Percentiles rank a stretch among this genome's conserved stretches.
Evolutionary conservation across 345 rosid genomes (phyloP).

Genomic region (Syzygium oleosum): DNA sequence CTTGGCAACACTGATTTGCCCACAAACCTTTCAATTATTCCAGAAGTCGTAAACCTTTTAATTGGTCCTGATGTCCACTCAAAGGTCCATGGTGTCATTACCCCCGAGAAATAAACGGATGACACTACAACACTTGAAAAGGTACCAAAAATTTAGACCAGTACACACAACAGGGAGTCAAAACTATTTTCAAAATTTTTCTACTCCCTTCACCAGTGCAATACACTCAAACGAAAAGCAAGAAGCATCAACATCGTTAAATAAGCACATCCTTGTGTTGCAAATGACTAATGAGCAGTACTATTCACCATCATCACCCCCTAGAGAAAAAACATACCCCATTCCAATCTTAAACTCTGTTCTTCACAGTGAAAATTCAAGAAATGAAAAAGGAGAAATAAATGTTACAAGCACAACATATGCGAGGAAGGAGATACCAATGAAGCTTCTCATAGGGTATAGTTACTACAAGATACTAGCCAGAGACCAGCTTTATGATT

Average conservation of each 20-base stretch:
- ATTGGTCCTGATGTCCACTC: neutral
- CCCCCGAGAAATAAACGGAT: neutral
- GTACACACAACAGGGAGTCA: neutral
- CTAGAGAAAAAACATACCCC: neutral
- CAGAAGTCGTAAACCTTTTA: neutral
- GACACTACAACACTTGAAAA: neutral
- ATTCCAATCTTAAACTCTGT: neutral
- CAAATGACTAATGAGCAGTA: neutral
- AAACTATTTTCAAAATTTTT: neutral
- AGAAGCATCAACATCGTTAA: neutral
- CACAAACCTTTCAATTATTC: neutral
- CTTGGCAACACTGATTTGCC: neutral
- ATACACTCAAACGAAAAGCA: neutral
- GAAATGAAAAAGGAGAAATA: neutral
- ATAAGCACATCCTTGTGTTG: neutral
- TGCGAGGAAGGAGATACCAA: neutral
- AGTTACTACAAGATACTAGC: conserved; percentile 2
- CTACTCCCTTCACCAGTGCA: neutral
- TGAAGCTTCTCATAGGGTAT: neutral
- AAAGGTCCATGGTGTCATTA: neutral
- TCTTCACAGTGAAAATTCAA: neutral
- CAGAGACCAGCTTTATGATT: conserved; percentile 59
- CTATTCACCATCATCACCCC: neutral
- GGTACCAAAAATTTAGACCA: neutral
- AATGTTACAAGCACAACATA: neutral